These are phyloP conservation scores for Diatrype stigma DNA, from an alignment of 2,329 filamentous ascomycete genomes.

Conservation along the genomic window DNA sequence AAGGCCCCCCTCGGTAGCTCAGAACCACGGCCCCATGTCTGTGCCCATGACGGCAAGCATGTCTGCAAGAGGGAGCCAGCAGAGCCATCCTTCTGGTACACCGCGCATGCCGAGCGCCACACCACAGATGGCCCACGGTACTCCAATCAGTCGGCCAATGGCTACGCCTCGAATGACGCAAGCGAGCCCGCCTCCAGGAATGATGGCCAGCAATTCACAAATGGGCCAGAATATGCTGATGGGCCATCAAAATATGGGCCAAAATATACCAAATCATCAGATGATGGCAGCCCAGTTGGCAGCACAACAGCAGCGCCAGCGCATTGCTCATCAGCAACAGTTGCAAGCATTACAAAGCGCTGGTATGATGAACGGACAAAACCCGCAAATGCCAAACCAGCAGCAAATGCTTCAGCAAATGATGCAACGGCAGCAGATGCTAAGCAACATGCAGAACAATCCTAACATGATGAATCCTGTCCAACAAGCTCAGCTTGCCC, in stretches of 20 bases:
- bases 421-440: constrained; percentile 36
- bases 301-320: constrained; percentile 35
- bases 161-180: constrained; percentile 61
- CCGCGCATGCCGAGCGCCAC: constrained; percentile 59
- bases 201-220: constrained; percentile 55
- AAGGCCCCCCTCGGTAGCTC: constrained; percentile 62
- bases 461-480: constrained; percentile 33
- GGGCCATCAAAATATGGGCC: constrained; percentile 36
- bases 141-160: constrained; percentile 50
- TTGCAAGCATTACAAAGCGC: constrained; percentile 25
- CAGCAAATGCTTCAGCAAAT: constrained; percentile 42
- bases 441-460: constrained; percentile 34
- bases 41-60: constrained; percentile 59
- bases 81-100: constrained; percentile 61
- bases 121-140: constrained; percentile 56
- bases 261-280: constrained; percentile 29
- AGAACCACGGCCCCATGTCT: constrained; percentile 52
- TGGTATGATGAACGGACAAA: constrained; percentile 26
- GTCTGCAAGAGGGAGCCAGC: constrained; percentile 61
- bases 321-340: constrained; percentile 24
- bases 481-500: constrained; percentile 35
- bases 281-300: constrained; percentile 43
- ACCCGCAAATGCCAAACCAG: constrained; percentile 35
- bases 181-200: constrained; percentile 56
- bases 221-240: constrained; percentile 52